phyloP scores from a whole-genome alignment of 768 basidiomycete genomes.

The Lactarius evosmus region DNA sequence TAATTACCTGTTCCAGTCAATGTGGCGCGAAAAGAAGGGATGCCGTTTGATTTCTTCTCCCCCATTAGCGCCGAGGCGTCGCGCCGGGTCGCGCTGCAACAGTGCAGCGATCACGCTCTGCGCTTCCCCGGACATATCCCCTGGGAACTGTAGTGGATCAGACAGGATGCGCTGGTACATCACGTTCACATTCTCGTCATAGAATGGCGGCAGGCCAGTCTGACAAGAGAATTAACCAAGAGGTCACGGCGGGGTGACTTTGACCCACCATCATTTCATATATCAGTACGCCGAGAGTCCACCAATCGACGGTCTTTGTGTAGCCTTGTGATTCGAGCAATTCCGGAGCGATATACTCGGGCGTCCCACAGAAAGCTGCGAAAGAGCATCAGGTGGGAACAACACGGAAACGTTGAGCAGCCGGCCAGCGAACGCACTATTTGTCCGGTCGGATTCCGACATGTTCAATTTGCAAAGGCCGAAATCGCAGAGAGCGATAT shows the following conservation, averaged over 20 bases:
- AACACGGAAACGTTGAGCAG: not conserved
- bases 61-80: slow-evolving; percentile 86
- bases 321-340: slow-evolving; percentile 95
- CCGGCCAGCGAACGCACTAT: slow-evolving; percentile 54
- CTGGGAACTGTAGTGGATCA: slow-evolving; percentile 89
- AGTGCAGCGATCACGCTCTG: slow-evolving; percentile 84
- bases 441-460: slow-evolving; percentile 96
- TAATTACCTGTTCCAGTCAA: slow-evolving; percentile 81
- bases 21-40: slow-evolving; percentile 90
- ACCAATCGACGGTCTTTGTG: slow-evolving; percentile 99
- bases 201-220: slow-evolving; percentile 97
- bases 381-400: slow-evolving; percentile 19
- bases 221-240: slow-evolving; percentile 35
- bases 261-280: slow-evolving; percentile 89
- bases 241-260: slow-evolving; percentile 8
- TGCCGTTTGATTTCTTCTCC: slow-evolving; percentile 96
- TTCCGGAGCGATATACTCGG: slow-evolving; percentile 98
- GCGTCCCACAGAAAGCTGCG: slow-evolving; percentile 85
- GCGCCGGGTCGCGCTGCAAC: slow-evolving; percentile 82
- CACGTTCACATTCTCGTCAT: slow-evolving; percentile 97
- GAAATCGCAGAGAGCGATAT: slow-evolving; percentile 97
- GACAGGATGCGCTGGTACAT: slow-evolving; percentile 96
- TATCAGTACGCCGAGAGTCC: slow-evolving; percentile 93
- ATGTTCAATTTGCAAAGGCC: slow-evolving; percentile 97
- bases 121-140: slow-evolving; percentile 86